These are phyloP conservation scores for Dactylellina leptospora DNA, from an alignment of 2,329 filamentous ascomycete genomes.

Conservation along the genomic window DNA sequence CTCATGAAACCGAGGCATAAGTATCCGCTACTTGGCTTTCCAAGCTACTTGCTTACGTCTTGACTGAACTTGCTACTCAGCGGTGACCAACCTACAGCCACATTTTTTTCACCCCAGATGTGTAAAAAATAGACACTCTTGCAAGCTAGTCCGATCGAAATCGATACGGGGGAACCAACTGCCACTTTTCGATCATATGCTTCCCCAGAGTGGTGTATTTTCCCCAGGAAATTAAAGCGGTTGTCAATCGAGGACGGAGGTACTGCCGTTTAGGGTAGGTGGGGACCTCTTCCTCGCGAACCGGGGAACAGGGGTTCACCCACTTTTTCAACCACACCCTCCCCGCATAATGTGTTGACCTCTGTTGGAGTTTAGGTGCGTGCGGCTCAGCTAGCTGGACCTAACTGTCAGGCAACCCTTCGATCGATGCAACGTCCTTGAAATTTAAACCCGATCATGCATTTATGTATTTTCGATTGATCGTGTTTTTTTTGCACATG, in stretches of 20 bases:
- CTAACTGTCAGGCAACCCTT: not conserved
- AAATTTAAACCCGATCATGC: no score
- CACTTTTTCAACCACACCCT: slow-evolving; percentile 24
- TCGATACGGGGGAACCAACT: not conserved
- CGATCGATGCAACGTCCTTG: no score
- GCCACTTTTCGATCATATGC: slow-evolving; percentile 32
- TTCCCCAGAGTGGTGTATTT: slow-evolving; percentile 11
- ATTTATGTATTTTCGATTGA: not conserved
- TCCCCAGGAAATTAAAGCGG: slow-evolving; percentile 35
- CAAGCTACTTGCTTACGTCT: slow-evolving; percentile 13
- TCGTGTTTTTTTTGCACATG: slow-evolving; percentile 21
- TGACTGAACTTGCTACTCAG: slow-evolving; percentile 36
- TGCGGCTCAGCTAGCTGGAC: not conserved
- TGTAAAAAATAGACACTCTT: not conserved
- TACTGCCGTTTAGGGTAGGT: slow-evolving; percentile 49
- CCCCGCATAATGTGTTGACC: slow-evolving; percentile 26
- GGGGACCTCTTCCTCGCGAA: slow-evolving; percentile 32
- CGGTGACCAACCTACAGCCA: not conserved
- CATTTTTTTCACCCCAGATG: slow-evolving; percentile 11
- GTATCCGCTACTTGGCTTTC: slow-evolving; percentile 48
- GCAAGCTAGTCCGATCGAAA: slow-evolving; percentile 13
- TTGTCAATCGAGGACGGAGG: slow-evolving; percentile 39
- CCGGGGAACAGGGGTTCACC: slow-evolving; percentile 10
- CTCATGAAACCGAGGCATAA: slow-evolving; percentile 51
- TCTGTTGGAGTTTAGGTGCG: slow-evolving; percentile 42